Conservation (phyloP, 805 yeast species). For the Saturnispora mendoncae region DNA sequence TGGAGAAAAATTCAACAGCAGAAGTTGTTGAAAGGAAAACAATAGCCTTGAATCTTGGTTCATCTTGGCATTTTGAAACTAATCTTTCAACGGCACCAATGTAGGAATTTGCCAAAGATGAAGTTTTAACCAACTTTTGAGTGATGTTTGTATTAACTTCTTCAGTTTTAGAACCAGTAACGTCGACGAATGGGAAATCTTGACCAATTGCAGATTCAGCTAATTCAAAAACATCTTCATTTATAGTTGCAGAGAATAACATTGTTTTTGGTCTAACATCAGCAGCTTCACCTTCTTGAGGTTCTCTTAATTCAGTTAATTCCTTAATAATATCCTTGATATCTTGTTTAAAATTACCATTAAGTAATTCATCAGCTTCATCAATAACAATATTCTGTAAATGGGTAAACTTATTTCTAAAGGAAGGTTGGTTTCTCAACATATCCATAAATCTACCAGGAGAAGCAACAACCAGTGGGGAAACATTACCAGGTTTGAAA, state of each 20-base stretch:
- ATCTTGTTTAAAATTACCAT: slow-evolving; percentile 67
- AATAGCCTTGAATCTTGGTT: slow-evolving; percentile 59
- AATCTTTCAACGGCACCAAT: slow-evolving; percentile 44
- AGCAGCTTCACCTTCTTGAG: slow-evolving; percentile 16
- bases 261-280: slow-evolving; percentile 47
- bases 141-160: slow-evolving; percentile 64
- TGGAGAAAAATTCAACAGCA: slow-evolving; percentile 50
- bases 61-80: slow-evolving; percentile 30
- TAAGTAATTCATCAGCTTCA: slow-evolving; percentile 85
- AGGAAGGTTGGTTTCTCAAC: slow-evolving; percentile 37
- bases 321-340: slow-evolving; percentile 47
- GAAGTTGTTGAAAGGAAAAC: slow-evolving; percentile 74
- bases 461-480: slow-evolving; percentile 73
- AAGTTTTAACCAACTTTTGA: slow-evolving; percentile 53
- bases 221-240: slow-evolving; percentile 52
- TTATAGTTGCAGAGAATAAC: slow-evolving; percentile 84
- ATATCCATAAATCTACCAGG: slow-evolving; percentile 79
- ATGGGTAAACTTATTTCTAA: slow-evolving; percentile 38
- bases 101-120: slow-evolving; percentile 48
- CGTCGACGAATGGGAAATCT: slow-evolving; percentile 49
- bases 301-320: slow-evolving; percentile 28
- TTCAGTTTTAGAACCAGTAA: slow-evolving; percentile 59
- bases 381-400: slow-evolving; percentile 68
- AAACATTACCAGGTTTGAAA: slow-evolving; percentile 23
- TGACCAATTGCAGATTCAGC: slow-evolving; percentile 50